Evolutionary conservation across 352 stramenopile species (phyloP), one percentile per base, ranked within the genome.

Genomic region (Globisporangium megalacanthum): DNA sequence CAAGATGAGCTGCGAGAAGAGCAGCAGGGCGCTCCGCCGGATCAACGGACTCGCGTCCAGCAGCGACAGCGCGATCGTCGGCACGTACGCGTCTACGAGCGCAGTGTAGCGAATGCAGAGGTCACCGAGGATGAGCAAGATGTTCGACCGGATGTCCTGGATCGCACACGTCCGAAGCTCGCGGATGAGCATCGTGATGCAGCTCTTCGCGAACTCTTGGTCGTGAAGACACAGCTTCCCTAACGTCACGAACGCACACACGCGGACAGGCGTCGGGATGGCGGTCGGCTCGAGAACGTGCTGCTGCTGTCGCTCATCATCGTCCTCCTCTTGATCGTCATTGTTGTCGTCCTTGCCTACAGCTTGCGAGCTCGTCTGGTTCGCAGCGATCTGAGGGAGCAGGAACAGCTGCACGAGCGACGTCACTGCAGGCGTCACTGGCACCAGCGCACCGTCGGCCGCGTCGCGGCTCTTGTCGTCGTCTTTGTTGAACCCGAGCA

Each of bases 171-270:
- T 88, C 44, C 91, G 67, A 9, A 99, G 78, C 65, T 98, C 95
- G 14, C 95, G 86, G 46, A 98, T 97, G 41, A 99, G 75, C 69
- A 99, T 95, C 35, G 88, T 98, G 55, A 98, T 88, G 25, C 82
- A 97, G 56, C 80, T 74, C 66, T 98, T 98, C 1, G 96, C 94
- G 20, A 98, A 72, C 37, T 73, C 64, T 55, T 97, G 86, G 65
- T 99, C 92, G 17, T 94, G 79, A n/a, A 99, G 74, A 59, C 95
- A 99, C 19, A 98, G 60, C 55, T 99, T 99, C 36, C 96, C 96
- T 22, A 98, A 65, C 1, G 91, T 94, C 14, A 97, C 76, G 65
- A 98, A 98, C 6, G 93, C 95, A 64, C 95, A 95, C 13, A 97
- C 93, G 22, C 96, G 79, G 41, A 98, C 70, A 11, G 72, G 72